phyloP scores from a whole-genome alignment of 768 basidiomycete genomes.

The Hygrocybe punicea region DNA sequence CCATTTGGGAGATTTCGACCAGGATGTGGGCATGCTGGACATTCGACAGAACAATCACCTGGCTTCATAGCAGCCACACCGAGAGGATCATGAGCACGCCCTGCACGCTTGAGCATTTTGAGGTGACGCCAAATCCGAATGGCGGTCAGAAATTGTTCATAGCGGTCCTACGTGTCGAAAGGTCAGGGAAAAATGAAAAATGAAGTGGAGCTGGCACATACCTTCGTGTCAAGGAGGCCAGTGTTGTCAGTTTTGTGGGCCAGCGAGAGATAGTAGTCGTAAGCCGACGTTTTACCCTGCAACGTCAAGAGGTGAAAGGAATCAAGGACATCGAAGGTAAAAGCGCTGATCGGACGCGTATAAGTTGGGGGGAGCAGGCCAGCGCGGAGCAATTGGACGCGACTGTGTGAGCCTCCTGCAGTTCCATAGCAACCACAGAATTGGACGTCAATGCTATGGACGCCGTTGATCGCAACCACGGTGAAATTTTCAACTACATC shows the following conservation, averaged over 20 bases:
- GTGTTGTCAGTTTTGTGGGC: constrained; percentile 6
- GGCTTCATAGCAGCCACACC: constrained; percentile 4
- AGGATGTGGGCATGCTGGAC: constrained; percentile 27
- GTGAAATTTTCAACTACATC: neutral
- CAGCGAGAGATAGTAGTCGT: constrained; percentile 7
- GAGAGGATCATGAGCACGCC: constrained; percentile 14
- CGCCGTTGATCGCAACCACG: constrained; percentile 21
- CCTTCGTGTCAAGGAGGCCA: neutral
- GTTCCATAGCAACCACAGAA: constrained; percentile 24
- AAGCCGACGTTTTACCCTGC: constrained; percentile 7
- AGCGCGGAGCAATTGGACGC: constrained; percentile 5
- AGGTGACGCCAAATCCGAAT: constrained; percentile 19
- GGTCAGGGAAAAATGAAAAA: neutral
- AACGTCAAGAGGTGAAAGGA: constrained; percentile 11
- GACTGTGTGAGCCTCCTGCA: neutral
- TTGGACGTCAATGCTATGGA: constrained; percentile 19
- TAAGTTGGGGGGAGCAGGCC: constrained; percentile 5
- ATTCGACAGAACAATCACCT: constrained; percentile 20
- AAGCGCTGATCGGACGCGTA: constrained; percentile 2
- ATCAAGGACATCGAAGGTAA: constrained; percentile 10
- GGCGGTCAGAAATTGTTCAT: constrained; percentile 5
- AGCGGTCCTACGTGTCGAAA: neutral
- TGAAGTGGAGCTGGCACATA: neutral
- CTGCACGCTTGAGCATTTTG: constrained; percentile 22
- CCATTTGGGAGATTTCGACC: constrained; percentile 15